A percentile compares a stretch with the other conserved stretches of the same genome.
Evolutionary conservation across 176 grass and related monocot genomes (phyloP).

Genomic region (Puya raimondii): DNA sequence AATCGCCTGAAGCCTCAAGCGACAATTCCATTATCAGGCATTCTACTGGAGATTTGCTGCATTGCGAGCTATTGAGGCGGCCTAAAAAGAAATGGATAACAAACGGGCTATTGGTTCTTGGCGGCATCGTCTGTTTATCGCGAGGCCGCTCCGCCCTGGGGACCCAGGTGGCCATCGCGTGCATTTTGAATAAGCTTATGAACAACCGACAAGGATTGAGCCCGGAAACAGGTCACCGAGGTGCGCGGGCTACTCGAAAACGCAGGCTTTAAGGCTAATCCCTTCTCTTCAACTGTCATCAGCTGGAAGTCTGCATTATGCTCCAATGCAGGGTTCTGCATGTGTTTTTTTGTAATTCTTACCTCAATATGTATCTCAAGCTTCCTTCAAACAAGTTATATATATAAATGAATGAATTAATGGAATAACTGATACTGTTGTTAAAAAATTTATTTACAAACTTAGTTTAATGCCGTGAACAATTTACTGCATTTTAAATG

Average conservation of each 20-base stretch:
- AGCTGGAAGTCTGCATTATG: not conserved
- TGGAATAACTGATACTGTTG: no score
- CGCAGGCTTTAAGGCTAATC: no score
- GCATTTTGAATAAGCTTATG: constrained; percentile 65
- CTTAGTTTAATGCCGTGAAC: no score
- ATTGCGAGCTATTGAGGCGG: constrained; percentile 24
- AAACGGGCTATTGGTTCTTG: constrained; percentile 59
- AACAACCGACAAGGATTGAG: not conserved
- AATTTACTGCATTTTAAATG: no score
- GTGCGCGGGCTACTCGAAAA: no score
- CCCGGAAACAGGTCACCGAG: no score
- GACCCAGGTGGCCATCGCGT: constrained; percentile 64
- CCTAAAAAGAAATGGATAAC: constrained; percentile 45
- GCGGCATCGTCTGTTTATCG: constrained; percentile 66
- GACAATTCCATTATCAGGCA: constrained; percentile 8
- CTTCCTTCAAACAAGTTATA: no score
- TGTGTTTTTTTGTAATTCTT: no score
- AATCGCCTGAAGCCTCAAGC: not conserved
- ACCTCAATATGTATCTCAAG: no score
- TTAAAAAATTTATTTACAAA: no score
- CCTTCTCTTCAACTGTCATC: not conserved
- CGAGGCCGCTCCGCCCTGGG: constrained; percentile 56
- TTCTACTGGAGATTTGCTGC: constrained; percentile 18
- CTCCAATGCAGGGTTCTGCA: no score
- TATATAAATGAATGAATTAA: no score